Percentiles rank a stretch among this genome's conserved stretches.
phyloP scores from a whole-genome alignment of 169 alveolate species.

The Plasmodium cynomolgi region DNA sequence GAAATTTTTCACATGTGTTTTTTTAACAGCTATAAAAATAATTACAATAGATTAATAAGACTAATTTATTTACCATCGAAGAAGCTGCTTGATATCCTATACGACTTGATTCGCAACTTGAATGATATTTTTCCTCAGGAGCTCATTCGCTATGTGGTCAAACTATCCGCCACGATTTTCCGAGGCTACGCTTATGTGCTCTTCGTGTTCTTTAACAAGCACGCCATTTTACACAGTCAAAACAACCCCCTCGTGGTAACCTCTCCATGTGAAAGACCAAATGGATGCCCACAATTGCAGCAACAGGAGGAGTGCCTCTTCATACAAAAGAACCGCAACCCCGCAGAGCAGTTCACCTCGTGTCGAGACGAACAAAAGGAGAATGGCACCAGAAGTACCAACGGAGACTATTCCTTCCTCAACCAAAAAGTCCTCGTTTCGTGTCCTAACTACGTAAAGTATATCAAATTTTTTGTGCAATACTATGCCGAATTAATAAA shows the following conservation, averaged over 20 bases:
- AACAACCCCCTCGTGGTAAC: not conserved
- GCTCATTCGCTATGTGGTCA: constrained; percentile 37
- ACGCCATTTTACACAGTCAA: constrained; percentile 16
- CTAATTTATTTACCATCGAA: constrained; percentile 38
- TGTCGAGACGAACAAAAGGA: not conserved
- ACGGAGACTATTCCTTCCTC: not conserved
- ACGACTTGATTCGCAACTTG: not conserved
- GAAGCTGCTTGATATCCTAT: constrained; percentile 12
- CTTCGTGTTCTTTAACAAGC: constrained; percentile 46
- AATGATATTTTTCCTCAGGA: constrained; percentile 55
- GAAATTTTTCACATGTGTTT: constrained; percentile 54
- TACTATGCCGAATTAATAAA: constrained; percentile 57
- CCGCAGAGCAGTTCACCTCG: not conserved
- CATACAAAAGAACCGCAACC: not conserved
- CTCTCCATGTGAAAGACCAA: not conserved
- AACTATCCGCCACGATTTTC: constrained; percentile 46
- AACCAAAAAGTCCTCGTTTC: constrained; percentile 15
- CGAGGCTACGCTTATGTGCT: constrained; percentile 56
- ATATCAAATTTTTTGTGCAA: constrained; percentile 31
- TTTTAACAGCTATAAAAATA: constrained; percentile 65
- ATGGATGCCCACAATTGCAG: not conserved
- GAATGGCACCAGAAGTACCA: not conserved
- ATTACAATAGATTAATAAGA: constrained; percentile 54
- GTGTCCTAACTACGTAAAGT: constrained; percentile 55
- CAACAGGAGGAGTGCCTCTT: not conserved